Evolutionary conservation across 768 basidiomycete genomes (phyloP), one percentile per base, ranked within the genome.

Genomic region (Gymnopilus junonius): DNA sequence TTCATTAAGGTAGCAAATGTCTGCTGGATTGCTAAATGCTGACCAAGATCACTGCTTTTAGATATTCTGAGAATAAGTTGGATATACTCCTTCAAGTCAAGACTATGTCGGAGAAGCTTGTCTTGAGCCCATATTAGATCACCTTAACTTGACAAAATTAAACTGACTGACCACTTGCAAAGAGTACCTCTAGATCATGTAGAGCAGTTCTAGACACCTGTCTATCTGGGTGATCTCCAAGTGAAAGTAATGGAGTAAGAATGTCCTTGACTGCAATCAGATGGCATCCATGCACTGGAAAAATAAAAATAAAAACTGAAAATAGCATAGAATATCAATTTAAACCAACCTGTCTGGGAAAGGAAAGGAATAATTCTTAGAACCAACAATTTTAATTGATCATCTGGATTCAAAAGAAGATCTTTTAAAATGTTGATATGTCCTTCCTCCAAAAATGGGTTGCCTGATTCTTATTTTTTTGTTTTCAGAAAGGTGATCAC

Each of bases 341-440:
- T 12, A 20, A n/a, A 39, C 61, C 10, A 12, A 62, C 61, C 37
- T 46, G 46, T 40, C 32, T 48, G 45, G 23, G 43, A 32, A 37
- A 56, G 37, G 14, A 50, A 34, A n/a, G 32, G 29, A 14, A 62
- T 35, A 32, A 57, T 57, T 8, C 57, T 48, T 3, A 62, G 14
- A n/a, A 57, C 45, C n/a, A 50, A n/a, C 27, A n/a, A 39, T 42
- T 62, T 54, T 46, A 37, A 17, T 10, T 48, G 34, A 21, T 12
- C 46, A 51, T 62, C 61, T n/a, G 43, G 39, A 35, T n/a, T 57
- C 20, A 8, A n/a, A 32, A 62, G 61, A 23, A 46, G 46, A 20
- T 23, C 55, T 12, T 50, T 6, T 11, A 62, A 55, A 20, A 48
- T 27, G 15, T 56, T 10, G 23, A 62, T 11, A 32, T 62, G 39